Conservation (phyloP, 2,329 filamentous ascomycete genomes). For the Scedosporium dehoogii region DNA sequence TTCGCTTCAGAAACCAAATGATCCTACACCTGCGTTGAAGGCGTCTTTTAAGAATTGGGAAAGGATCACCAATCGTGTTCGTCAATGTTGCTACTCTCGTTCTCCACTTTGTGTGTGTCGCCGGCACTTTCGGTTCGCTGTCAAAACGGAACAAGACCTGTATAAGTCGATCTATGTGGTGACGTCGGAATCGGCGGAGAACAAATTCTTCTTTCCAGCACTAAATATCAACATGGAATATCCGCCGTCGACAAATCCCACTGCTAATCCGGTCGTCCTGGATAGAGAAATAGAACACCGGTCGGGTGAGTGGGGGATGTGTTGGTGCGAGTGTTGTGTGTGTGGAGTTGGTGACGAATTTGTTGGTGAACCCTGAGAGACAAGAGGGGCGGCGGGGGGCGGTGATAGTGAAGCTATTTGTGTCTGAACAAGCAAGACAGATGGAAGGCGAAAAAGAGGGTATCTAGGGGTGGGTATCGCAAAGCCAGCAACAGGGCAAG, state of each 20-base stretch:
- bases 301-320: neutral
- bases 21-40: neutral
- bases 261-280: neutral
- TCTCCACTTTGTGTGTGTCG: neutral
- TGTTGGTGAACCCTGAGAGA: neutral
- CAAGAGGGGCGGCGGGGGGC: neutral
- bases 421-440: neutral
- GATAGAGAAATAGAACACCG: neutral
- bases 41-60: neutral
- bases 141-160: neutral
- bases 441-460: neutral
- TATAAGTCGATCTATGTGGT: neutral
- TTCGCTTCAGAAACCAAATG: neutral
- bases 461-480: neutral
- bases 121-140: neutral
- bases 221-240: neutral
- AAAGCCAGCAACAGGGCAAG: constrained; percentile 1
- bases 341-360: constrained; percentile 6
- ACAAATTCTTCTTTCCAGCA: neutral
- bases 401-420: constrained; percentile 2
- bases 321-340: neutral
- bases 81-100: neutral
- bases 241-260: neutral
- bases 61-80: neutral
- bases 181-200: neutral